Base-by-base conservation (phyloP, 2,329 filamentous ascomycete species). In the Fusarium abutilonis region DNA sequence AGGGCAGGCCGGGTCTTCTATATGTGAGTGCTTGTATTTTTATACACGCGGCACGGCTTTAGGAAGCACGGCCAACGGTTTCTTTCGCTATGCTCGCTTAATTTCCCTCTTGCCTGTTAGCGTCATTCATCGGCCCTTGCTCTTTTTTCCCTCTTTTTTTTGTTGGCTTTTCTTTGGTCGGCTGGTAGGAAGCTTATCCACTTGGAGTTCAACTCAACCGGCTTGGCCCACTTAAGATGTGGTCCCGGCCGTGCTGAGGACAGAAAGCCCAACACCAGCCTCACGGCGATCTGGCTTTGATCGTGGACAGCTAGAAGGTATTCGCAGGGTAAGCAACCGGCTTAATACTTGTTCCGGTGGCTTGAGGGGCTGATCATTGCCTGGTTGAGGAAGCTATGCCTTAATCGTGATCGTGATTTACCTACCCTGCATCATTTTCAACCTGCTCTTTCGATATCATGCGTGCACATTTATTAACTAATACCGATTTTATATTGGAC, bases 11-110 rank as follows among this genome's bases (percentile, higher is more conserved):
- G 58, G 74, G 73, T 74, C 75, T 77, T 77, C 75, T 77, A 78
- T 78, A 77, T 76, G 76, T 76, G 74, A 74, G 72, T 74, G 70
- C 73, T 70, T 78, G 74, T 76, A 78, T 76, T 79, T 78, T 78
- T 79, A 79, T 79, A 79, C 76, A 77, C 75, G 76, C 69, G 70
- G 64, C 69, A 66, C 70, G 64, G 66, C 60, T 64, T 67, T 61
- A 52, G 58, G 42, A 52, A 68, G 62, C 62, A 65, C 68, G 63
- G 67, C 74, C 74, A 75, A 75, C 74, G 68, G 71, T 71, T 73
- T 73, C 68, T 66, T 69, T 65, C 65, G 64, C 60, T 70, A 65
- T 49, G 61, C 69, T 76, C 74, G 74, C 74, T 73, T 76, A 76
- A 75, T 74, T 73, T 75, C 73, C 72, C 68, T 73, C 66, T 71